phyloP scores from a whole-genome alignment of 176 grass and related monocot genomes.

The Oryza nivara region DNA sequence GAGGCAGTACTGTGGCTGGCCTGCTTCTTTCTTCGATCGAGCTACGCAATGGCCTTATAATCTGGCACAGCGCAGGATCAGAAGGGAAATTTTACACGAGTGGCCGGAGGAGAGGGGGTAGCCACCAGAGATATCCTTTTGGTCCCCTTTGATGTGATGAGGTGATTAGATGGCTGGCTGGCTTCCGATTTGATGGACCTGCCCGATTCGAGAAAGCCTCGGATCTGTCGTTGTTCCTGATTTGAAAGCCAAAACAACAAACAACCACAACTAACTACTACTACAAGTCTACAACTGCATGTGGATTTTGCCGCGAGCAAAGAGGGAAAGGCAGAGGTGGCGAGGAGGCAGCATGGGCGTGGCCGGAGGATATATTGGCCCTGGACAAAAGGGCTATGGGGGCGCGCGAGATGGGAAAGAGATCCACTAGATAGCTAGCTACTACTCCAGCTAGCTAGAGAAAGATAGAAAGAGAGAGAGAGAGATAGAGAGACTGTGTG shows the following conservation, averaged over 20 bases:
- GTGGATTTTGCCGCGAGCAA: slow-evolving; percentile 58
- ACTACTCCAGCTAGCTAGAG: background rate
- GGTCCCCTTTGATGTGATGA: slow-evolving; percentile 62
- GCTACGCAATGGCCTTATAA: background rate
- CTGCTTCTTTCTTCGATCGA: background rate
- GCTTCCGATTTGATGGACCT: slow-evolving; percentile 95
- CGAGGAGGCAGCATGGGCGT: slow-evolving; percentile 2
- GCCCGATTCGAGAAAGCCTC: slow-evolving; percentile 74
- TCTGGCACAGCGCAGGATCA: background rate
- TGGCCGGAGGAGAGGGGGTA: background rate
- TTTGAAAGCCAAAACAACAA: slow-evolving; percentile 60
- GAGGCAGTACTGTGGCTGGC: background rate
- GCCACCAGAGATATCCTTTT: slow-evolving; percentile 53
- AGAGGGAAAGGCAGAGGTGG: slow-evolving; percentile 44
- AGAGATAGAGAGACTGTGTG: background rate
- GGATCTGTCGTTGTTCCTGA: slow-evolving; percentile 82
- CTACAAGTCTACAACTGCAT: slow-evolving; percentile 31
- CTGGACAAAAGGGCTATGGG: slow-evolving; percentile 19
- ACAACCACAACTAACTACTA: background rate
- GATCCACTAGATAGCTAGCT: background rate
- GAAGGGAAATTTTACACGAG: slow-evolving; percentile 50
- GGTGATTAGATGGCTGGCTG: slow-evolving; percentile 64
- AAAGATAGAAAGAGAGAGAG: no score
- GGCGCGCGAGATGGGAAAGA: slow-evolving; percentile 9
- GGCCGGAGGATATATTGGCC: slow-evolving; percentile 16